phyloP scores from a whole-genome alignment of 805 yeast genomes.

The Pichia scutulata region DNA sequence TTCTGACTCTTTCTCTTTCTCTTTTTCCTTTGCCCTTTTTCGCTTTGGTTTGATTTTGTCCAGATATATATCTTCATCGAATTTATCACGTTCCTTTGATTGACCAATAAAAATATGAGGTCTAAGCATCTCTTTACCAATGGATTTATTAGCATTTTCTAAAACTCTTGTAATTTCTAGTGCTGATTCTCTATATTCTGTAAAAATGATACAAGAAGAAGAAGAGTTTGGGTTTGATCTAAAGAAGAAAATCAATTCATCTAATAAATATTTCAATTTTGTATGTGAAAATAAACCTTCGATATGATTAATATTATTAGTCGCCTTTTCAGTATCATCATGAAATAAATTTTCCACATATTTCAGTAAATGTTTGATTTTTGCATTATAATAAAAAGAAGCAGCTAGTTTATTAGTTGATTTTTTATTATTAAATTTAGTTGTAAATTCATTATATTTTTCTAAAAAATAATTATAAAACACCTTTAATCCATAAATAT shows the following conservation, averaged over 20 bases:
- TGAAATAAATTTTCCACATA: conserved; percentile 37
- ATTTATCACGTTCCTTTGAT: conserved; percentile 62
- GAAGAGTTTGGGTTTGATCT: conserved; percentile 25
- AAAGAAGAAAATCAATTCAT: conserved; percentile 43
- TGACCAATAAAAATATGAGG: conserved; percentile 95
- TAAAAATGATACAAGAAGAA: conserved; percentile 78
- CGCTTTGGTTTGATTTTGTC: conserved; percentile 5
- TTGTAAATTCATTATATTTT: conserved; percentile 48
- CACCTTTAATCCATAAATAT: conserved; percentile 74
- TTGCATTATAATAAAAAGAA: conserved; percentile 47
- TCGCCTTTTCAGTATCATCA: conserved; percentile 21
- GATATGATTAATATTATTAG: conserved; percentile 13
- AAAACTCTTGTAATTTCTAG: conserved; percentile 68
- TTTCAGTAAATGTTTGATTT: conserved; percentile 37
- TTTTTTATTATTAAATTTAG: conserved; percentile 49
- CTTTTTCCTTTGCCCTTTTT: conserved; percentile 20
- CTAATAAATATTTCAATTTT: conserved; percentile 53
- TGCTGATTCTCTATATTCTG: conserved; percentile 87
- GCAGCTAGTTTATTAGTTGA: conserved; percentile 58
- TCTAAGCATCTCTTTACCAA: conserved; percentile 31
- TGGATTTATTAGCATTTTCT: conserved; percentile 33
- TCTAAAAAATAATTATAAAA: conserved; percentile 62
- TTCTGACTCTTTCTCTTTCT: conserved; percentile 25
- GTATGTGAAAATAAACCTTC: conserved; percentile 53
- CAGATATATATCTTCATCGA: conserved; percentile 47